Conservation (phyloP, 148 eudicot genomes). For the Chenopodium berlandieri region DNA sequence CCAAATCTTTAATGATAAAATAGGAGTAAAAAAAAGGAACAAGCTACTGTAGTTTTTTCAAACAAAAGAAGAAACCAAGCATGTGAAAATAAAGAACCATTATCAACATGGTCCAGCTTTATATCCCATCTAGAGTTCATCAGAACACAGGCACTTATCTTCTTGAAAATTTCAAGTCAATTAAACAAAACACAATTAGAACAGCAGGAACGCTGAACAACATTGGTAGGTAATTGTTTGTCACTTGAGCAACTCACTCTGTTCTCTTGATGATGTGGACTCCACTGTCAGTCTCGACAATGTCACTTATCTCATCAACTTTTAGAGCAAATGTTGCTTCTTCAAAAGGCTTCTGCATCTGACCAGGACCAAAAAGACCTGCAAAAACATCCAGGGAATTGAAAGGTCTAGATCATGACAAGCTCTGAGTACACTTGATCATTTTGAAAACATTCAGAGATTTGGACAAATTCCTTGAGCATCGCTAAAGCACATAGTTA, state of each 20-base stretch:
- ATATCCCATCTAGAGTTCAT: neutral
- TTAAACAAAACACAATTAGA: constrained; percentile 14
- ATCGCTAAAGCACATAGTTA: neutral
- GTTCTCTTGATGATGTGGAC: constrained; percentile 87
- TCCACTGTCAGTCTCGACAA: constrained; percentile 96
- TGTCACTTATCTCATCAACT: constrained; percentile 83
- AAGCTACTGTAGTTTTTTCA: neutral
- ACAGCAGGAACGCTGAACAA: constrained; percentile 4
- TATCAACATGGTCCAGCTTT: constrained; percentile 3
- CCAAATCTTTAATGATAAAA: too few species aligned
- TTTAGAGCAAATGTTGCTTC: constrained; percentile 81
- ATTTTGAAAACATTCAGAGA: neutral
- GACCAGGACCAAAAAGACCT: constrained; percentile 81
- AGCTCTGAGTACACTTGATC: neutral
- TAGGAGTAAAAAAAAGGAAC: neutral
- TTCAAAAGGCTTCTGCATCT: constrained; percentile 98
- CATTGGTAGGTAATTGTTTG: neutral
- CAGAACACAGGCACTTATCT: neutral
- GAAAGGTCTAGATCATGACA: neutral
- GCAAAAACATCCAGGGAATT: constrained; percentile 18
- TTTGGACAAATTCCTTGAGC: neutral
- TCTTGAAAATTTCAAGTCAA: constrained; percentile 1
- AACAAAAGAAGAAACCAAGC: neutral
- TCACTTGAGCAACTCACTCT: constrained; percentile 48
- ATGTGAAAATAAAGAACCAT: neutral